phyloP scores from a whole-genome alignment of 2,329 filamentous ascomycete species.

The Colletotrichum chrysophilum region DNA sequence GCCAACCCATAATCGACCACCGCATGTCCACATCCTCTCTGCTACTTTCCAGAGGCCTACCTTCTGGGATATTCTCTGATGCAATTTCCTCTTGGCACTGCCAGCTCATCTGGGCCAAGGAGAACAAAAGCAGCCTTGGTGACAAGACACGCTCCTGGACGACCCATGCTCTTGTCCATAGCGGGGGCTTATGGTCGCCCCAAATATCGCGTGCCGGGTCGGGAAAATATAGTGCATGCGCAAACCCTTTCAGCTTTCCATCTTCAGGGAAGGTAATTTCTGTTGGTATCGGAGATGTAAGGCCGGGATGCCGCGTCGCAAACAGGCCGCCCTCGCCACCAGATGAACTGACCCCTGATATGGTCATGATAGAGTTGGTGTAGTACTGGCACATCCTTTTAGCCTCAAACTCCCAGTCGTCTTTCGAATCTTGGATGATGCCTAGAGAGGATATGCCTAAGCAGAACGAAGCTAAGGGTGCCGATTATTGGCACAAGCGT shows the following conservation, averaged over 20 bases:
- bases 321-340: background rate
- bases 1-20: background rate
- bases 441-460: accelerated
- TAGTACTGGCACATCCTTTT: background rate
- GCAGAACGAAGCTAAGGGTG: accelerated
- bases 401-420: accelerated
- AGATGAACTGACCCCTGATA: accelerated
- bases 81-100: background rate
- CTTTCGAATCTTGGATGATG: background rate
- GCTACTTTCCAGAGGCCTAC: accelerated
- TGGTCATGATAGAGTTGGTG: background rate
- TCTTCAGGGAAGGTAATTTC: accelerated
- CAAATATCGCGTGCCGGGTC: background rate
- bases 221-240: background rate
- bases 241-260: background rate
- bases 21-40: accelerated
- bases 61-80: background rate
- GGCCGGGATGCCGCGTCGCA: background rate
- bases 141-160: accelerated
- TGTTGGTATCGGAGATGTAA: accelerated
- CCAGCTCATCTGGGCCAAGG: accelerated
- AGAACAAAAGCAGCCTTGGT: background rate
- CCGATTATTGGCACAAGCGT: accelerated
- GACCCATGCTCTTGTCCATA: background rate
- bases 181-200: accelerated